Base-by-base conservation (phyloP, 768 basidiomycete genomes). In the Boletus reticulatus region DNA sequence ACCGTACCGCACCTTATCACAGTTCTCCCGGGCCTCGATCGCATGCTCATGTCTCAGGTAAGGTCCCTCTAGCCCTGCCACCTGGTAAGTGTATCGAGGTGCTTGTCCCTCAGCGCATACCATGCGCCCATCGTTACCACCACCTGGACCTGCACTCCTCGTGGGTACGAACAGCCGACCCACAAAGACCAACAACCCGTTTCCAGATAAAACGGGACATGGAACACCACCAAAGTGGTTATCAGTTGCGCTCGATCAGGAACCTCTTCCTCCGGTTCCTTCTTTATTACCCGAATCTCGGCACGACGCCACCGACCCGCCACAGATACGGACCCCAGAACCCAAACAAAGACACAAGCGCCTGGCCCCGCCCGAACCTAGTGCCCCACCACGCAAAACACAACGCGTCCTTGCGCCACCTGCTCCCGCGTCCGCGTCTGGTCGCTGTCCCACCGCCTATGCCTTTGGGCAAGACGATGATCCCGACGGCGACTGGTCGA, bases 401-500 rank as follows among this genome's bases (percentile, higher is more conserved):
- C 20, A 32, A 14, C 49, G 47, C 7, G 19, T 14, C 14, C 34
- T 36, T 36, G 34, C 34, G 13, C 13, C 34, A 6, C 34, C 27
- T 34, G 34, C 10, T 4, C 8, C 38, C 38, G 14, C 38, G 38
- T 7, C 38, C n/a, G 17, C 27, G 9, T 29, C n/a, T n/a, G 7
- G n/a, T 17, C 38, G 38, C 9, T 39, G 38, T 2, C 53, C 51
- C 10, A 39, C 60, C 7, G 67, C 65, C 17, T 67, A 69, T 16
- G 24, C 47, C 0, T 69, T 67, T 49, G 67, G 53, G 2, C 16
- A 45, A 16, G 60, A 55, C 14, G 51, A 61, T 22, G 65, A 69
- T 38, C 62, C 54, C 2, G 68, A 69, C 20, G 55, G 44, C 13
- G 36, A 37, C 14, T 65, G 64, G 64, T 65, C 65, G 43, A 65